A percentile compares a stretch with the other conserved stretches of the same genome.
phyloP scores from a whole-genome alignment of 306 rosid species.

The Crotalaria pallida region DNA sequence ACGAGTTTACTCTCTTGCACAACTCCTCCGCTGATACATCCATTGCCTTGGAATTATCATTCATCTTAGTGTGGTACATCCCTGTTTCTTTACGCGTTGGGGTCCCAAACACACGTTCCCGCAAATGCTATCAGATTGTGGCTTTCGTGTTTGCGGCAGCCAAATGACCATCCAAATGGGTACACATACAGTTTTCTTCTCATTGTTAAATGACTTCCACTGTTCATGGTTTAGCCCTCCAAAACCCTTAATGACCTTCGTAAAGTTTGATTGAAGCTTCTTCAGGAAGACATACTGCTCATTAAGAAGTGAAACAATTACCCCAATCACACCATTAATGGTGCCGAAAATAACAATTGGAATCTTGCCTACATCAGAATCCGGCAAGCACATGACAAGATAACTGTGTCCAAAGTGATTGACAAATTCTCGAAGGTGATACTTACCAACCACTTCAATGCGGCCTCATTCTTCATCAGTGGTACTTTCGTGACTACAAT shows the following conservation, averaged over 20 bases:
- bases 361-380: conserved; percentile 49
- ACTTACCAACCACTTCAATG: conserved; percentile 88
- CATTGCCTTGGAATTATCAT: conserved; percentile 71
- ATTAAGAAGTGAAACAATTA: conserved; percentile 88
- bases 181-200: conserved; percentile 81
- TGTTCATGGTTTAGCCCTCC: conserved; percentile 98
- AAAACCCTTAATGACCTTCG: conserved; percentile 95
- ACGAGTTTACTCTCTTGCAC: conserved; percentile 88
- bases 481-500: conserved; percentile 91
- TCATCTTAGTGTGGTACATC: conserved; percentile 83
- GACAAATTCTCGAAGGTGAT: conserved; percentile 86
- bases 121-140: no score
- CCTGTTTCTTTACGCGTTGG: no score
- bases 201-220: conserved; percentile 92
- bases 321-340: conserved; percentile 92
- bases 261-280: conserved; percentile 81
- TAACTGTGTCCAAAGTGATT: conserved; percentile 82
- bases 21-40: conserved; percentile 86
- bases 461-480: conserved; percentile 91
- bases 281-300: conserved; percentile 83
- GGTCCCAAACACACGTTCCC: no score
- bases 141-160: no score
- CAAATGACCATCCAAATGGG: conserved; percentile 93
- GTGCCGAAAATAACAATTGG: not conserved
- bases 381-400: conserved; percentile 36